phyloP scores from a whole-genome alignment of 2,329 filamentous ascomycete species.

The Verticillium isaacii region DNA sequence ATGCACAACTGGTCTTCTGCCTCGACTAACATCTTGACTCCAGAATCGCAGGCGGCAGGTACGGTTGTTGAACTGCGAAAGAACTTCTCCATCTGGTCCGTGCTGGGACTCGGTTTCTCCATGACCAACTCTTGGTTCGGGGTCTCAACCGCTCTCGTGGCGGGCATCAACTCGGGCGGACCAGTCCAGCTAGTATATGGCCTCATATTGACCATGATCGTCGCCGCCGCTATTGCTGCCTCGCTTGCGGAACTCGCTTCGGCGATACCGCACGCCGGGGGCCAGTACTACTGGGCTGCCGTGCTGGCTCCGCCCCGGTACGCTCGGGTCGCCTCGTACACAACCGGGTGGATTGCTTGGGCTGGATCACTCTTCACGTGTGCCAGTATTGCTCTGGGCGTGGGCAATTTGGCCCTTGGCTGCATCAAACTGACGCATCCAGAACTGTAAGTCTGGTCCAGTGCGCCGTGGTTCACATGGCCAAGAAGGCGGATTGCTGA shows the following conservation, averaged over 20 bases:
- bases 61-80: not conserved
- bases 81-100: constrained; percentile 34
- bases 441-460: not conserved
- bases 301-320: constrained; percentile 12
- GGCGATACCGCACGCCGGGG: constrained; percentile 22
- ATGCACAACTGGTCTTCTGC: too few species aligned
- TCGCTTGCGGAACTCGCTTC: constrained; percentile 20
- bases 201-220: constrained; percentile 1
- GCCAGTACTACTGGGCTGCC: constrained; percentile 22
- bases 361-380: too few species aligned
- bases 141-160: constrained; percentile 22
- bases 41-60: too few species aligned
- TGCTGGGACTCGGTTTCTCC: constrained; percentile 37
- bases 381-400: too few species aligned
- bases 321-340: constrained; percentile 16
- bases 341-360: not conserved
- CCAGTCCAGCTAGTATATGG: constrained; percentile 7
- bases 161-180: constrained; percentile 29
- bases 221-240: not conserved
- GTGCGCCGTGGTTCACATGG: too few species aligned
- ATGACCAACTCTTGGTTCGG: constrained; percentile 37
- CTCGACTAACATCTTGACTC: too few species aligned
- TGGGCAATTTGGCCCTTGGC: too few species aligned
- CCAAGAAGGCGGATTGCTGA: too few species aligned
- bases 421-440: not conserved